Base-by-base conservation (phyloP, 164 flowering plant species). In the Vitis amurensis region DNA sequence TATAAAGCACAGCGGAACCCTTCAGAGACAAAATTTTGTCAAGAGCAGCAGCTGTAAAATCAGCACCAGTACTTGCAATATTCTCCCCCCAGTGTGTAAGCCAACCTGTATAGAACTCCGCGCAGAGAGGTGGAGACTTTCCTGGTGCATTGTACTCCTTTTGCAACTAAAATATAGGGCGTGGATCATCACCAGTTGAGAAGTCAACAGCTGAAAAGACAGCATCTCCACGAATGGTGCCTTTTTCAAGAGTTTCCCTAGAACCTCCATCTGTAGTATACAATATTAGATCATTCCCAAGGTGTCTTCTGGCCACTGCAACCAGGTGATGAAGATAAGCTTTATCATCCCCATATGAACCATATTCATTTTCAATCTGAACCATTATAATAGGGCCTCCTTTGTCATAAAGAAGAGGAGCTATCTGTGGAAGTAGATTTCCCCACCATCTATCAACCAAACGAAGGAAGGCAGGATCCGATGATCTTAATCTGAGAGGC, bases 101-200 rank as follows among this genome's bases (percentile, higher is more conserved):
- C 99, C 99, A 95, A 30, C 99, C 99, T 0, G 99, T 91, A 69
- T 95, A 95, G 58, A 95, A 95, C 71, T 95, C 99, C 67, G 96
- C 66, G 52, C 90, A 84, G 67, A 95, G 90, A 57, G 98, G 88
- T 64, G 99, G 99, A 44, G 99, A 95, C 80, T 85, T 90, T 75
- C 98, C 99, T 15, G 96, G 97, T 55, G 91, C 83, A 80, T 95
- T 95, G 78, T 81, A 95, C 77, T 91, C 73, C 81, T 90, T 90
- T 79, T 95, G 99, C 85, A 95, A 72, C 79, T 86, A 68, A 80
- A 95, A 95, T 68, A 87, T 88, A 30, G 97, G 91, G 93, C 89
- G 83, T 19, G 99, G 96, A 23, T 89, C 86, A 59, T 86, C 93
- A 67, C 96, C 98, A 65, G 96, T 95, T 14, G 85, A 55, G 74